Evolutionary conservation across 2,329 filamentous ascomycete species (phyloP).

Genomic region (Ophiostoma piceae): DNA sequence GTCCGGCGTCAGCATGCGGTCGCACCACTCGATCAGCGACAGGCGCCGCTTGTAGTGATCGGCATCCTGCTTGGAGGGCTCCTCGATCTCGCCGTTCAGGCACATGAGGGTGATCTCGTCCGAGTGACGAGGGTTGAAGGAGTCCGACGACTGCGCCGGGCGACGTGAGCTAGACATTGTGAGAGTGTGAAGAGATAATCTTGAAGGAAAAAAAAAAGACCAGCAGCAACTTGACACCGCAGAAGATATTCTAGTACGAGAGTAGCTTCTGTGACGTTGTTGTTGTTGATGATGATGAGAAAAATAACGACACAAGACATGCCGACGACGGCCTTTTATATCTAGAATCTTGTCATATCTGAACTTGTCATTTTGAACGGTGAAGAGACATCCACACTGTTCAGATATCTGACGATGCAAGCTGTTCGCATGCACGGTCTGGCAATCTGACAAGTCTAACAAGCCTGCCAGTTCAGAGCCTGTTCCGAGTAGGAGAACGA

Average conservation of each 20-base stretch:
- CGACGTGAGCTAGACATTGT: not conserved
- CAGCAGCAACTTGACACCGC: not conserved
- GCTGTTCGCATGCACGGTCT: not conserved
- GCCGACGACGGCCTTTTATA: not conserved
- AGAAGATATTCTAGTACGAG: not conserved
- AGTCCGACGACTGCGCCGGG: not conserved
- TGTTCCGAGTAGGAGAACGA: too few species aligned
- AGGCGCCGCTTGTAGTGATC: not conserved
- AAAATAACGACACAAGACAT: not conserved
- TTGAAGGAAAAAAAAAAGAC: not conserved
- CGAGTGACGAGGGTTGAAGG: not conserved
- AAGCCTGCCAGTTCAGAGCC: too few species aligned
- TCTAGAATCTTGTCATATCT: not conserved
- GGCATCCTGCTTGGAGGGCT: not conserved
- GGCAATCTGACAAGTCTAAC: too few species aligned
- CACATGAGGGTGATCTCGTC: not conserved
- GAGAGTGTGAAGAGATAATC: not conserved
- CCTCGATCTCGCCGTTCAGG: not conserved
- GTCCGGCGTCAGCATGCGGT: constrained; percentile 8
- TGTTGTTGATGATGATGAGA: not conserved
- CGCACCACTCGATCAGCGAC: constrained; percentile 17
- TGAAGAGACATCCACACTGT: not conserved
- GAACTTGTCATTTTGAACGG: not conserved
- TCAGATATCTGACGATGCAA: not conserved
- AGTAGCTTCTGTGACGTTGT: not conserved